phyloP scores from a whole-genome alignment of 2,329 filamentous ascomycete species.

The Neonectria sp. region DNA sequence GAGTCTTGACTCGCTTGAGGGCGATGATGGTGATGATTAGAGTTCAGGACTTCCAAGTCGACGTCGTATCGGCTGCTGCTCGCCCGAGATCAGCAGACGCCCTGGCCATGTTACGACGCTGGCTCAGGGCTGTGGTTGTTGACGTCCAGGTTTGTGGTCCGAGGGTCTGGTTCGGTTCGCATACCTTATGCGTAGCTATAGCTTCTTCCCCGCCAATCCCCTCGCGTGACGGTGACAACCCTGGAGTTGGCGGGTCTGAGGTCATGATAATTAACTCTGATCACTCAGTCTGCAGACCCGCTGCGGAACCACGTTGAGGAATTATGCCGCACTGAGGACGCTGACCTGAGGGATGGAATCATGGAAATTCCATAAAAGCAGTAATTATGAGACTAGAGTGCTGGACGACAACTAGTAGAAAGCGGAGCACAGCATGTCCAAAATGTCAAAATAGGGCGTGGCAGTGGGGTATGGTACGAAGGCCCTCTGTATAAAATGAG shows the following conservation, averaged over 20 bases:
- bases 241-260: background rate
- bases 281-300: conserved; percentile 10
- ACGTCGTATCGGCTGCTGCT: conserved; percentile 20
- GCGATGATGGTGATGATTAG: conserved; percentile 2
- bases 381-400: background rate
- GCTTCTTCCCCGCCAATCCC: conserved; percentile 1
- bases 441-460: conserved; percentile 17
- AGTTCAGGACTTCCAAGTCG: conserved; percentile 5
- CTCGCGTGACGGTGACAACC: conserved; percentile 2
- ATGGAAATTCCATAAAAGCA: background rate
- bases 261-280: background rate
- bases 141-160: background rate
- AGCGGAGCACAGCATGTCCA: conserved; percentile 2
- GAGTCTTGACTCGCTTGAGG: background rate
- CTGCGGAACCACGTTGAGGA: conserved; percentile 14
- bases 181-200: background rate
- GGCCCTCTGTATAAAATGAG: background rate
- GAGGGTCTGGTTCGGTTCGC: background rate
- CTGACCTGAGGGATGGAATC: background rate
- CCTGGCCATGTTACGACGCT: conserved; percentile 3
- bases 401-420: background rate
- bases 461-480: background rate
- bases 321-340: background rate
- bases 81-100: conserved; percentile 26
- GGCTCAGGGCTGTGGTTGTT: background rate